phyloP scores from a whole-genome alignment of 2,329 filamentous ascomycete species.

The Trichoderma aggressivum region DNA sequence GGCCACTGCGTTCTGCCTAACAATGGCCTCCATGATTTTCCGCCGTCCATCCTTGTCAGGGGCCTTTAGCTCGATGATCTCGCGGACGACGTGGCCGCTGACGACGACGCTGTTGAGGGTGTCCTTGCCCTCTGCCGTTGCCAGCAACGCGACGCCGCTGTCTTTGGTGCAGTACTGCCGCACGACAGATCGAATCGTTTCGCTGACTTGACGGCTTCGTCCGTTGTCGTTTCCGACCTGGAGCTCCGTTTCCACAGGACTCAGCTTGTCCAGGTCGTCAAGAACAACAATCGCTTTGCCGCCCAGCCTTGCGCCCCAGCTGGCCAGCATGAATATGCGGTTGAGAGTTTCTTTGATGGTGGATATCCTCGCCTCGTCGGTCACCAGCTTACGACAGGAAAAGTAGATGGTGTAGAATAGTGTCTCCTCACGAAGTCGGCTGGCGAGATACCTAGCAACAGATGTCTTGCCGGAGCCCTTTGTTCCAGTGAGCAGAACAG shows the following conservation, averaged over 20 bases:
- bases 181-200: slow-evolving; percentile 78
- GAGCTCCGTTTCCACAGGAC: slow-evolving; percentile 88
- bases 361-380: slow-evolving; percentile 83
- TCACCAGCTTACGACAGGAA: slow-evolving; percentile 80
- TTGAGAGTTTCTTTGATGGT: slow-evolving; percentile 87
- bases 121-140: slow-evolving; percentile 91
- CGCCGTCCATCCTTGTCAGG: slow-evolving; percentile 88
- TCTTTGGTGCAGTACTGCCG: slow-evolving; percentile 78
- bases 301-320: slow-evolving; percentile 85
- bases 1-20: slow-evolving; percentile 50
- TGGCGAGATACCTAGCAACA: slow-evolving; percentile 71
- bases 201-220: slow-evolving; percentile 86
- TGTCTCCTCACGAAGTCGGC: slow-evolving; percentile 66
- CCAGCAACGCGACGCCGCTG: slow-evolving; percentile 79
- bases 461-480: slow-evolving; percentile 88
- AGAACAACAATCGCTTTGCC: slow-evolving; percentile 81
- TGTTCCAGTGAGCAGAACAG: slow-evolving; percentile 82
- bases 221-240: slow-evolving; percentile 93
- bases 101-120: slow-evolving; percentile 86
- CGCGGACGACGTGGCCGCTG: slow-evolving; percentile 85
- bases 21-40: slow-evolving; percentile 77
- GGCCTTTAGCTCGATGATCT: slow-evolving; percentile 85
- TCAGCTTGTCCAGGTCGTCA: slow-evolving; percentile 90
- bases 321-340: slow-evolving; percentile 80
- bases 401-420: slow-evolving; percentile 85